Base-by-base conservation (phyloP, 331 rosid genomes). In the Dryas integrifolia region DNA sequence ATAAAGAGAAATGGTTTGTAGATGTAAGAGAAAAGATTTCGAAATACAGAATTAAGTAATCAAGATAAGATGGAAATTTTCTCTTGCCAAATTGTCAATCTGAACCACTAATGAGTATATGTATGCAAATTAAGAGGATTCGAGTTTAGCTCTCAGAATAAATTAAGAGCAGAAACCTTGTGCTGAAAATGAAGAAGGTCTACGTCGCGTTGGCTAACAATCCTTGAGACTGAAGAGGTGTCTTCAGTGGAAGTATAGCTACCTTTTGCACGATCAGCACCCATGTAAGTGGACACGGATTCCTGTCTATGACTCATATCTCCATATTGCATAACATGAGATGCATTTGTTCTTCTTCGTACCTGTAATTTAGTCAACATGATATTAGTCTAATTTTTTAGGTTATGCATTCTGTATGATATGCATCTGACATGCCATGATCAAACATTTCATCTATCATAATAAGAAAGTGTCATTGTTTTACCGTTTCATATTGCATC, bases 291-390 rank as follows among this genome's bases (percentile, higher is more conserved):
- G 56, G 2, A 58, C 6, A 89, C 59, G 52, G 9, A 21, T 24
- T 84, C 68, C 0, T 62, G 59, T 15, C 9, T 46, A 0, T 76
- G 30, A 5, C 63, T 79, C 63, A 0, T 39, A 50, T 83, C 82
- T 66, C 97, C 97, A 43, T 73, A 89, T 76, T 79, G 67, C 89
- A 60, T 83, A 14, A 92, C 97, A 68, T 85, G 89, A 80, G 97
- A 89, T 1, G 0, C 0, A 15, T 56, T 8, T 2, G 92, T 82
- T 79, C 88, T 92, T 15, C 41, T 5, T 0, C 73, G 81, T 47
- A 92, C 87, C 97, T 80, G 72, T 60, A 43, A 51, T 53, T 53
- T 40, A 52, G 49, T 39, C 6, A 2, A 39, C 62, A 71, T 64
- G 52, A 49, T 11, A 30, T 9, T 5, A 57, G 5, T 46, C 30